Percentiles rank a stretch among this genome's conserved stretches.
Conservation (phyloP, 768 basidiomycete species). For the Dendrothele bispora region DNA sequence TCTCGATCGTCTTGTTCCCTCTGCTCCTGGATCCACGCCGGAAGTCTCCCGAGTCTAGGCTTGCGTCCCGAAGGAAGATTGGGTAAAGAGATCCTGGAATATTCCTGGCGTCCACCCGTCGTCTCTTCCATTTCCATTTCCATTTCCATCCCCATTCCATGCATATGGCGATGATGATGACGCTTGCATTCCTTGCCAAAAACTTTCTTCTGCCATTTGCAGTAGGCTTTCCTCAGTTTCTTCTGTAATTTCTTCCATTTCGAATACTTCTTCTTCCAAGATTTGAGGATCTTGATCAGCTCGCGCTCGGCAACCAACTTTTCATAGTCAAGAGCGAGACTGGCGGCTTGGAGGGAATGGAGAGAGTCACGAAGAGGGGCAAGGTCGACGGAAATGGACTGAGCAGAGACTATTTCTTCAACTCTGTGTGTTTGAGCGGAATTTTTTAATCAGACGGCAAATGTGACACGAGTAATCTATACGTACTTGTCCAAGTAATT, state of each 20-base stretch:
- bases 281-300: constrained; percentile 33
- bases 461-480: neutral
- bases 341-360: constrained; percentile 36
- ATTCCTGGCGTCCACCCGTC: too few species aligned
- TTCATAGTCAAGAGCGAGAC: constrained; percentile 43
- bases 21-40: neutral
- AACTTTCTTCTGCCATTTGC: constrained; percentile 34
- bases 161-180: constrained; percentile 7
- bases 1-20: neutral
- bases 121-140: too few species aligned
- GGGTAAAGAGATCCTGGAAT: too few species aligned
- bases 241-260: constrained; percentile 18
- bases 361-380: constrained; percentile 38
- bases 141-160: too few species aligned
- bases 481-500: constrained; percentile 51
- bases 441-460: constrained; percentile 1
- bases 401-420: constrained; percentile 38
- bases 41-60: neutral
- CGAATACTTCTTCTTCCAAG: constrained; percentile 26
- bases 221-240: constrained; percentile 28
- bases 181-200: constrained; percentile 28
- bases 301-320: constrained; percentile 41
- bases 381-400: constrained; percentile 29
- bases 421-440: too few species aligned
- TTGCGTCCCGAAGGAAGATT: neutral